These are phyloP conservation scores for Papilionanthe hybrid DNA, from an alignment of 116 monocot species.

Conservation along the genomic window DNA sequence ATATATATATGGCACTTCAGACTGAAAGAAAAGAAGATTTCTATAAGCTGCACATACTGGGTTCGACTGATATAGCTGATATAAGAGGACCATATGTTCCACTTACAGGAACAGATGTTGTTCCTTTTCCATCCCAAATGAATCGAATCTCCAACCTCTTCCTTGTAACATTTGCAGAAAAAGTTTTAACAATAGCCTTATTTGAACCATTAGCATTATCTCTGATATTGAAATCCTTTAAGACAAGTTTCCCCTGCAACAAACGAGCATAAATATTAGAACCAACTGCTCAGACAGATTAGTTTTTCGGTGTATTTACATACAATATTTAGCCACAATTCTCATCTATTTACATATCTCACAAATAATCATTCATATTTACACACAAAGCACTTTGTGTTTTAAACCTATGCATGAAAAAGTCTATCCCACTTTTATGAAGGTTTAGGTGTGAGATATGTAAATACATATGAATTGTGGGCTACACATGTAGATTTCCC, in stretches of 20 bases:
- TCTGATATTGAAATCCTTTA: slow-evolving; percentile 21
- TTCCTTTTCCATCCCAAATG: slow-evolving; percentile 48
- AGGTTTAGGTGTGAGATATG: too few species aligned
- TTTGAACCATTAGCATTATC: slow-evolving; percentile 31
- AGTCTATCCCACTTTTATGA: too few species aligned
- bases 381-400: too few species aligned
- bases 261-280: not conserved
- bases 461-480: too few species aligned
- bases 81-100: slow-evolving; percentile 37
- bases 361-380: too few species aligned
- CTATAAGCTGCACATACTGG: not conserved
- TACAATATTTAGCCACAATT: too few species aligned
- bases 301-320: not conserved
- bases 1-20: too few species aligned
- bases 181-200: slow-evolving; percentile 15
- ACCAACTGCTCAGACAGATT: slow-evolving; percentile 1
- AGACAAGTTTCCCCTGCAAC: slow-evolving; percentile 19
- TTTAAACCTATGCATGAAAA: too few species aligned
- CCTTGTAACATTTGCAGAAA: slow-evolving; percentile 18
- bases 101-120: slow-evolving; percentile 24
- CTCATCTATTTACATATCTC: too few species aligned
- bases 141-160: slow-evolving; percentile 41
- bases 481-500: too few species aligned
- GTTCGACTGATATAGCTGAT: slow-evolving; percentile 13
- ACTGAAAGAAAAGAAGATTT: slow-evolving; percentile 3